These are phyloP conservation scores for Ceratobasidium sp. DNA, from an alignment of 1,284 basidiomycete genomes.

Conservation along the genomic window DNA sequence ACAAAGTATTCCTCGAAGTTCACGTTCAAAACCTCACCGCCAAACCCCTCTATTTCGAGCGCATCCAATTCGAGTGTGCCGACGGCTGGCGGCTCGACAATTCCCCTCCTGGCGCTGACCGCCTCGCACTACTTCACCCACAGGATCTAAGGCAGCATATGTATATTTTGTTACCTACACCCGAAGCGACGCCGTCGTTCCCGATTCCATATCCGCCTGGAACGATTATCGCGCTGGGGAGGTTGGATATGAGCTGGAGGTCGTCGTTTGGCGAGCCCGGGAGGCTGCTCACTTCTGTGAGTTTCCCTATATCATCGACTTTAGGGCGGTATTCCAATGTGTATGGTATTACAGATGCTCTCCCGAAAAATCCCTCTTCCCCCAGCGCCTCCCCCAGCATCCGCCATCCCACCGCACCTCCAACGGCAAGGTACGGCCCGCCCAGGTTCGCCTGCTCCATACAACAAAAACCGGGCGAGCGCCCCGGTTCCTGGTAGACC, in stretches of 20 bases:
- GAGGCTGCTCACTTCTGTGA: conserved; percentile 77
- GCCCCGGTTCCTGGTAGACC: conserved; percentile 56
- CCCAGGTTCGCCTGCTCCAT: conserved; percentile 69
- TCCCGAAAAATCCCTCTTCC: conserved; percentile 68
- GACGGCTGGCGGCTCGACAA: conserved; percentile 75
- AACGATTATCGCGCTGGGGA: conserved; percentile 76
- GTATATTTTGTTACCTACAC: conserved; percentile 75
- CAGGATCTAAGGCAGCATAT: conserved; percentile 86
- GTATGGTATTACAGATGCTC: conserved; percentile 63
- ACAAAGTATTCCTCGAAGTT: conserved; percentile 86
- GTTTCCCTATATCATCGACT: conserved; percentile 45
- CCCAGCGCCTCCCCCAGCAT: conserved; percentile 60
- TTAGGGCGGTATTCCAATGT: neutral
- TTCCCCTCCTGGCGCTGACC: conserved; percentile 55
- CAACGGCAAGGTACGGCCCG: conserved; percentile 66
- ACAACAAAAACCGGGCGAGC: conserved; percentile 57
- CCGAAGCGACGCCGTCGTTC: conserved; percentile 57
- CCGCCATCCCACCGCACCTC: conserved; percentile 76
- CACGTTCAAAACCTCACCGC: conserved; percentile 87
- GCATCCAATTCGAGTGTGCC: conserved; percentile 75
- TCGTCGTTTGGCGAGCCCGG: conserved; percentile 84
- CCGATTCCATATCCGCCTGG: conserved; percentile 70
- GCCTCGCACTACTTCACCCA: conserved; percentile 73
- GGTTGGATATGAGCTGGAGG: conserved; percentile 84
- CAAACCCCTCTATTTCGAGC: conserved; percentile 79